Conservation (phyloP, 176 grass and related monocot species). For the Chloris gayana region DNA sequence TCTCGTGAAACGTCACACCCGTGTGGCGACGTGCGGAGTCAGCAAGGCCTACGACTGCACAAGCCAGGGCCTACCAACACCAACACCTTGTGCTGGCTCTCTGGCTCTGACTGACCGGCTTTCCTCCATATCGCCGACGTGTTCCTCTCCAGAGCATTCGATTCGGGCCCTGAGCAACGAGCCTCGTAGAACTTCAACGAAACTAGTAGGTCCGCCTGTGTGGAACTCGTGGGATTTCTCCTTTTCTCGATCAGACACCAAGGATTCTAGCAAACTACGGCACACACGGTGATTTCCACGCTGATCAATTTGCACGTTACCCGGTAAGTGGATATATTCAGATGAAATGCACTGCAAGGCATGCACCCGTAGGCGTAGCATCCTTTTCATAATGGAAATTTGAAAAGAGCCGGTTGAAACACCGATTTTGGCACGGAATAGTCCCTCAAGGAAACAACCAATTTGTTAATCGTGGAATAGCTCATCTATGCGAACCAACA, state of each 20-base stretch:
- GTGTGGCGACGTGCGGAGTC: not conserved
- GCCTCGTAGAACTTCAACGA: not conserved
- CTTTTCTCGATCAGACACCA: not conserved
- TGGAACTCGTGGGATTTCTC: not conserved
- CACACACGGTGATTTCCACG: not conserved
- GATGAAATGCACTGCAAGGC: not conserved
- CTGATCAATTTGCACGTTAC: not conserved
- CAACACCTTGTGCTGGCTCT: no score
- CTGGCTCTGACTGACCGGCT: not conserved
- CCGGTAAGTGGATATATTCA: not conserved
- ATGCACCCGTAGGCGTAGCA: not conserved
- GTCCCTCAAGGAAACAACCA: not conserved
- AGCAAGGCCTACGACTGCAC: no score
- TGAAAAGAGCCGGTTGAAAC: not conserved
- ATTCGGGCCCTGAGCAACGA: not conserved
- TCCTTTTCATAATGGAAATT: not conserved
- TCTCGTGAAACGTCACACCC: not conserved
- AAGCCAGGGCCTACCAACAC: no score
- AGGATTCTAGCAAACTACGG: not conserved
- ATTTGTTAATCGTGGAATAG: not conserved
- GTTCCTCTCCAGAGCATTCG: not conserved
- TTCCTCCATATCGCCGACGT: not conserved
- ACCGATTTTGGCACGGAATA: not conserved
- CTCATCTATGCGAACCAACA: not conserved
- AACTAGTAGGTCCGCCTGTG: not conserved